Evolutionary conservation across 139 green algal species (phyloP), one percentile per base, ranked within the genome.

Genomic region (Yamagishiella unicocca): DNA sequence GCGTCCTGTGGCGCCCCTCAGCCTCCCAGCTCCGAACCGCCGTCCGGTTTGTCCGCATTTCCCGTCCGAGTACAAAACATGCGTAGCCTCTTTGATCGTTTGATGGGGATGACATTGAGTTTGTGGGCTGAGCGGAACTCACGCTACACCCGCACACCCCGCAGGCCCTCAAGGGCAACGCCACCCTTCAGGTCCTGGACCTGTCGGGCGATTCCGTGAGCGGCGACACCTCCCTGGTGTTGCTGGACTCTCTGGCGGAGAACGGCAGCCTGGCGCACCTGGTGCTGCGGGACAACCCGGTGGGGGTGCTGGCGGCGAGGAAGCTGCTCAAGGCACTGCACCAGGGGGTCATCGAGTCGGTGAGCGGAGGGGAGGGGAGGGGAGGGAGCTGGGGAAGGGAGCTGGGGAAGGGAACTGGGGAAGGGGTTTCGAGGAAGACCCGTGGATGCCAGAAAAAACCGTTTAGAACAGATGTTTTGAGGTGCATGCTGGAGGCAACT

Each of bases 251-350:
- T 4, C 72, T 92, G 46, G 14, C 25, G 27, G 79, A 85, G 22
- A 76, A 62, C 40, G 79, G 40, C 79, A 17, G 4, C 19, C 79
- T 85, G 61, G 24, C 37, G 12, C 31, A 46, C 21, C 68, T 91
- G 5, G 21, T 93, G 33, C 83, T 93, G 64, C 81, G 90, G 1
- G 88, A 92, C 82, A 92, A 92, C 68, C 90, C 90, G 0, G 46
- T 93, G 83, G 90, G 90, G 35, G 72, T 87, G 19, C 3, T 70
- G 27, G 90, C 87, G 27, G 87, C 87, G 0, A 66, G 89, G 27
- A 89, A 85, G 55, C 79, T 93, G 78, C 87, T 93, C 83, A 76
- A 87, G 33, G 90, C 90, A 25, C 71, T 89, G 24, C 83, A 93
- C 50, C 33, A 67, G 67, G 89, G 89, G 62, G 43, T 58, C 55